Base-by-base conservation (phyloP, 2,329 filamentous ascomycete genomes). In the Clarireedia hainanense region DNA sequence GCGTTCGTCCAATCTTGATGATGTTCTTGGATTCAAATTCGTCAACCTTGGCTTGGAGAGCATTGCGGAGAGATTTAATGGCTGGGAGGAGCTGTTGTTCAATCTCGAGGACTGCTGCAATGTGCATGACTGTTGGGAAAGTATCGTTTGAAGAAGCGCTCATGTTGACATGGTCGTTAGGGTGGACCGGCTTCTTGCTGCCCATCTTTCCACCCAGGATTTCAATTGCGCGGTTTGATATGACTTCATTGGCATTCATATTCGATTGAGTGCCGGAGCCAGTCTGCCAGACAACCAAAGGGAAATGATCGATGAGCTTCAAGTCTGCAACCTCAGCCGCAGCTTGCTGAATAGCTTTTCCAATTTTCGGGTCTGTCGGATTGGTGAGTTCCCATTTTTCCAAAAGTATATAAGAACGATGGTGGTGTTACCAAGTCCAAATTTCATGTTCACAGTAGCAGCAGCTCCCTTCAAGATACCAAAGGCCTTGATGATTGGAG, bases 221-320 rank as follows among this genome's bases (percentile, higher is more conserved):
- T 79, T 97, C 92, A 74, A 97, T 97, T 63, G 94, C 94, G 64
- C 94, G 89, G 83, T 97, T 99, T 63, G 92, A 96, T 74, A 99
- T 97, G 74, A 99, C 94, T 74, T 99, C 94, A 79, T 99, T 99
- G 72, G 92, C 91, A 78, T 99, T 99, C 94, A 97, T 97, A 84
- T 69, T 97, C 73, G 91, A 96, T 80, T 97, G 94, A 30, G 94
- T 97, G 71, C 94, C 94, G 50, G 94, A 97, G 62, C 94, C 94
- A 54, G 94, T 99, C 80, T 99, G 94, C 94, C 94, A 99, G 70
- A 99, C 92, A 56, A 97, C 92, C 59, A 97, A 88, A 63, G 94
- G 94, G 77, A 99, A 97, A 80, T 97, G 92, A 74, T 96, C 91
- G 69, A 95, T 74, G 67, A 97, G 86, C 81, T 96, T 95, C 70